Evolutionary conservation across 345 rosid genomes (phyloP).

Genomic region (Moricandia moricandioides): DNA sequence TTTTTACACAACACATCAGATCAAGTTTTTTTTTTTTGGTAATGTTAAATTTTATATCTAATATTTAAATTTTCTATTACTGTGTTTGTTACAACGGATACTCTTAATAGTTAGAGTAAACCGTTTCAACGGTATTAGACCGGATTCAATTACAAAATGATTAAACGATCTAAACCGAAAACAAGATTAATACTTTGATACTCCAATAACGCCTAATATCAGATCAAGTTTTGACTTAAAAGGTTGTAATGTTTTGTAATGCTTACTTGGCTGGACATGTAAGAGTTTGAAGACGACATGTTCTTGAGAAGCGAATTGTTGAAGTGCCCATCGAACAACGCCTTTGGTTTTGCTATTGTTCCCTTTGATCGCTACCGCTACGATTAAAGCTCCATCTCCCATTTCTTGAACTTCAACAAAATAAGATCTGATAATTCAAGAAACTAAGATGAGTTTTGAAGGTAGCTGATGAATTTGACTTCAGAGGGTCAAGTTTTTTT

Average conservation of each 20-base stretch:
- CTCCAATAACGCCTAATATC: neutral
- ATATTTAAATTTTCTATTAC: neutral
- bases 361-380: slow-evolving; percentile 73
- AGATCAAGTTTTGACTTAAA: neutral
- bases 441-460: slow-evolving; percentile 1
- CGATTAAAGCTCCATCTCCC: slow-evolving; percentile 42
- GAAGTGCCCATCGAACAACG: slow-evolving; percentile 55
- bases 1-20: slow-evolving; percentile 24
- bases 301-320: slow-evolving; percentile 55
- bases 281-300: slow-evolving; percentile 61
- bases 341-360: slow-evolving; percentile 49
- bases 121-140: neutral
- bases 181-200: no score
- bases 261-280: slow-evolving; percentile 78
- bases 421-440: slow-evolving; percentile 14
- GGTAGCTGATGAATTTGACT: slow-evolving; percentile 19
- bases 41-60: neutral
- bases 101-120: neutral
- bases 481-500: neutral
- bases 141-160: neutral
- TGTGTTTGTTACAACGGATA: neutral
- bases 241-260: neutral
- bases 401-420: slow-evolving; percentile 21
- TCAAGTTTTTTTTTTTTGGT: neutral
- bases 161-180: neutral